Evolutionary conservation across 2,329 filamentous ascomycete genomes (phyloP).

Genomic region (Gaeumannomyces tritici): DNA sequence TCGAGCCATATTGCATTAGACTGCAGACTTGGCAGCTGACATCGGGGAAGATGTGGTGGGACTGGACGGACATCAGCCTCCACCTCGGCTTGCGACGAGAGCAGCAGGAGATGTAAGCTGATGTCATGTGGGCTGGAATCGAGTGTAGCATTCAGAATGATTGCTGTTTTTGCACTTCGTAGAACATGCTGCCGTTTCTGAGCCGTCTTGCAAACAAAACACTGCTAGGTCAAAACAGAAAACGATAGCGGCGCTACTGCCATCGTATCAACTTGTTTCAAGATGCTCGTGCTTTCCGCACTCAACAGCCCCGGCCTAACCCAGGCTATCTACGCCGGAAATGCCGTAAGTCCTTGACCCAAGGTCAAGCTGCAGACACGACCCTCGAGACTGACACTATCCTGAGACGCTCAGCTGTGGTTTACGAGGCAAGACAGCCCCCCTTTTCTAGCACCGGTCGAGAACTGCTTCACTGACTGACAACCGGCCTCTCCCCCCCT

Average conservation of each 20-base stretch:
- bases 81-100: neutral
- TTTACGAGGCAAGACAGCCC: neutral
- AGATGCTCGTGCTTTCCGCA: neutral
- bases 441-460: neutral
- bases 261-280: neutral
- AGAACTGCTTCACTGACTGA: neutral
- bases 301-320: constrained; percentile 4
- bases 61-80: neutral
- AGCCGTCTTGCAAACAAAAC: neutral
- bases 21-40: neutral
- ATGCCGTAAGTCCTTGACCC: constrained; percentile 9
- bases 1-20: neutral
- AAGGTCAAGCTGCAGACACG: no score
- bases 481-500: neutral
- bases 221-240: neutral
- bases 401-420: neutral
- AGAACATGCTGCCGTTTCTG: neutral
- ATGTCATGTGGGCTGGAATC: neutral
- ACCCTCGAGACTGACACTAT: neutral
- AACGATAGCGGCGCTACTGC: neutral
- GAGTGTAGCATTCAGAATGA: neutral
- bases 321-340: constrained; percentile 12
- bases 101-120: neutral
- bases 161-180: neutral
- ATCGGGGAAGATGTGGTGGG: neutral